These are phyloP conservation scores for Aspergillus oerlinghausenensis DNA, from an alignment of 2,329 filamentous ascomycete species.

Conservation along the genomic window DNA sequence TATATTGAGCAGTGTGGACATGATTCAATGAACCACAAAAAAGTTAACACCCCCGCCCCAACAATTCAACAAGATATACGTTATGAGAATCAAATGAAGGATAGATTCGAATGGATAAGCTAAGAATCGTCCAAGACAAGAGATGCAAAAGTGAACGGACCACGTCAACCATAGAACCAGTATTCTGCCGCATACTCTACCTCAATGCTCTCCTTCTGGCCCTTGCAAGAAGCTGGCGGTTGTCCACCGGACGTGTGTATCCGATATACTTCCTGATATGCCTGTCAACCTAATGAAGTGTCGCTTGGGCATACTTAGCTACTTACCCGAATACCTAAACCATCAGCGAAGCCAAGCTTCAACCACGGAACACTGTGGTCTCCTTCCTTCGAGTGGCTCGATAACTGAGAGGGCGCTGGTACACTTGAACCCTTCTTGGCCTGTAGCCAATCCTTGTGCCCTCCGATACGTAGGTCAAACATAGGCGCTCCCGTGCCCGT, in stretches of 20 bases:
- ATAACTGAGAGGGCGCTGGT: conserved; percentile 18
- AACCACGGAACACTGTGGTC: conserved; percentile 31
- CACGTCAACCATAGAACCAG: conserved; percentile 37
- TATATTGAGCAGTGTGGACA: background rate
- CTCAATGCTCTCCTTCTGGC: conserved; percentile 25
- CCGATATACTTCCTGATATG: conserved; percentile 37
- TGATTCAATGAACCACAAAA: background rate
- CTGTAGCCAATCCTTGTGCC: conserved; percentile 21
- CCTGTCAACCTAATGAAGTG: background rate
- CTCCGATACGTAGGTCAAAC: conserved; percentile 29
- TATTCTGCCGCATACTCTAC: conserved; percentile 41
- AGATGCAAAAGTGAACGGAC: background rate
- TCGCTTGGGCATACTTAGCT: background rate
- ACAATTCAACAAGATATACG: background rate
- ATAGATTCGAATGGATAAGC: background rate
- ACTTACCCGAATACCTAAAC: conserved; percentile 28
- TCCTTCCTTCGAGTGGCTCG: background rate
- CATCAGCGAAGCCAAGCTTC: conserved; percentile 24
- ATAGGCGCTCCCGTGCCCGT: conserved; percentile 20
- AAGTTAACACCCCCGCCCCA: background rate
- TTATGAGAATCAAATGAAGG: background rate
- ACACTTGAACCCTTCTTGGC: conserved; percentile 24
- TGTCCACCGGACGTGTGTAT: conserved; percentile 35
- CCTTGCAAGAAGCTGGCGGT: conserved; percentile 31
- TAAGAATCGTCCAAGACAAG: background rate